phyloP scores from a whole-genome alignment of 2,329 filamentous ascomycete genomes.

The Exophiala spinifera region DNA sequence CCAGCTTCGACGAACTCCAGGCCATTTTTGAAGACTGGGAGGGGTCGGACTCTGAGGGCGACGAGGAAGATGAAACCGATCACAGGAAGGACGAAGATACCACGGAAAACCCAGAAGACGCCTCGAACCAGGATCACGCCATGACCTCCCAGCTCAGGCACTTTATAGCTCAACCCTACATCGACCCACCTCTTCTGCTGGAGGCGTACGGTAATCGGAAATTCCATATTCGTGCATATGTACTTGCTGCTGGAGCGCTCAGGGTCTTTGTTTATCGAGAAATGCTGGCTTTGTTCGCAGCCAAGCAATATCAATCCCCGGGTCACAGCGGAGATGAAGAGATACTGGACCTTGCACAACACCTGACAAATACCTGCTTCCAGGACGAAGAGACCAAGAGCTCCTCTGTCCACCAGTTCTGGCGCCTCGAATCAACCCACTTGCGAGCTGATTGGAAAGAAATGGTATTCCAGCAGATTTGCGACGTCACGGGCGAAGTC shows the following conservation, averaged over 20 bases:
- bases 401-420: constrained; percentile 68
- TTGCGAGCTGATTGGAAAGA: constrained; percentile 49
- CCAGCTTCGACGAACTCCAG: constrained; percentile 77
- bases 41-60: constrained; percentile 61
- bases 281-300: constrained; percentile 93
- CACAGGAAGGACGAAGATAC: constrained; percentile 28
- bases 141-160: constrained; percentile 89
- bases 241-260: constrained; percentile 74
- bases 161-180: constrained; percentile 94
- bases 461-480: constrained; percentile 71
- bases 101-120: constrained; percentile 35
- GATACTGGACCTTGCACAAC: constrained; percentile 61
- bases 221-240: constrained; percentile 93
- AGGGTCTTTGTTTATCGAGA: constrained; percentile 80
- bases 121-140: constrained; percentile 51
- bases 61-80: constrained; percentile 47
- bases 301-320: constrained; percentile 67
- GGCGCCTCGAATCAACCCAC: constrained; percentile 56
- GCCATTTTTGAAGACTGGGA: constrained; percentile 92
- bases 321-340: constrained; percentile 37
- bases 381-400: constrained; percentile 56
- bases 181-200: constrained; percentile 79
- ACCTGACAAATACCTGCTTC: constrained; percentile 94
- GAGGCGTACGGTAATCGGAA: constrained; percentile 65
- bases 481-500: constrained; percentile 66